Base-by-base conservation (phyloP, 805 yeast genomes). In the Hermanozyma aechmeae region DNA sequence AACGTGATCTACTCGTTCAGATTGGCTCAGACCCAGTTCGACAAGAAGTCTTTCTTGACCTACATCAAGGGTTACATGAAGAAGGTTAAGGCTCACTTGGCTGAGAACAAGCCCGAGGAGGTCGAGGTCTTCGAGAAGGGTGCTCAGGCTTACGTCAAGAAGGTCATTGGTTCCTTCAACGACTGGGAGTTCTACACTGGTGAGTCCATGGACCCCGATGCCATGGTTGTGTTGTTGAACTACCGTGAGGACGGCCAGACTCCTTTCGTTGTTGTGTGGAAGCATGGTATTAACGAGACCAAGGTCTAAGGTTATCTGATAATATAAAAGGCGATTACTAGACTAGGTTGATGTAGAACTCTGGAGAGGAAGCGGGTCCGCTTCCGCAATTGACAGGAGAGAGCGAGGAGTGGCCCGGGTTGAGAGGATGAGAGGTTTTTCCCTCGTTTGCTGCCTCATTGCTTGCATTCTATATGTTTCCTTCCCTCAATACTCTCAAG, bases 121-220 rank as follows among this genome's bases (percentile, higher is more conserved):
- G 76, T 92, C 51, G 78, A 80, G 56, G 67, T 63, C 46, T 92
- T 92, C 67, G 96, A 89, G 78, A 89, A 92, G 76, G 97, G 97
- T 64, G 98, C 98, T 51, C 73, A 78, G 50, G 67, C 83, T 51
- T 92, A 87, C 76, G 93, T 83, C 68, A 92, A 92, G 84, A 92
- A 92, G 77, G 80, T 92, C 47, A 65, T 92, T 53, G 81, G 78
- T 55, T 80, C 87, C 66, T 92, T 92, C 92, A 81, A 80, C 61
- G 98, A 92, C 78, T 92, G 93, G 94, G 98, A 92, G 61, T 92
- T 92, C 77, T 92, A 68, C 87, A 89, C 96, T 50, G 97, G 98
- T 75, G 97, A 89, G 74, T 82, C 95, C 60, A 92, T 92, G 98
- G 96, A 92, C 78, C 98, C 98, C 65, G 98, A 92, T 68, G 98